Evolutionary conservation across 441 rosid genomes (phyloP).

Genomic region (Pelargonium citronellum): DNA sequence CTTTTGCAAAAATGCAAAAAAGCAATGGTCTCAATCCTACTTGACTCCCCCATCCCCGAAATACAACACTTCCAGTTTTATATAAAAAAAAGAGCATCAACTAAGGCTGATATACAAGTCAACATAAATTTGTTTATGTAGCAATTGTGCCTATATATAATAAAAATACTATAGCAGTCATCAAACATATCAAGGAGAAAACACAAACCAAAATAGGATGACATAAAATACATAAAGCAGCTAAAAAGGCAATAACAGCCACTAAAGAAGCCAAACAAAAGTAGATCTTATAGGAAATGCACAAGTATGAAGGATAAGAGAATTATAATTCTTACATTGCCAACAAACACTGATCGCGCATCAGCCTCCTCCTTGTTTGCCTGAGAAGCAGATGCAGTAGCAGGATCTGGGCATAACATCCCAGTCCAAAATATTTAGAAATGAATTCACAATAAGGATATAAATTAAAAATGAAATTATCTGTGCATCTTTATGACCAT

Average conservation of each 20-base stretch:
- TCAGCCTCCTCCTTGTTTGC: conserved; percentile 6
- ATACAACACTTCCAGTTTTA: background rate
- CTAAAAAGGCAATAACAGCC: background rate
- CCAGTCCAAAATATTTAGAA: no score
- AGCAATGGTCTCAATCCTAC: background rate
- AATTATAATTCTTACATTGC: background rate
- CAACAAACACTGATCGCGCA: background rate
- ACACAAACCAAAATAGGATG: background rate
- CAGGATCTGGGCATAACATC: background rate
- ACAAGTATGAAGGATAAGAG: background rate
- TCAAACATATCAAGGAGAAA: background rate
- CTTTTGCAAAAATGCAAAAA: background rate
- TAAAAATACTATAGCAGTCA: background rate
- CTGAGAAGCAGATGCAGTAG: background rate
- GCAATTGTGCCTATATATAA: no score
- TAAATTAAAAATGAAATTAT: no score
- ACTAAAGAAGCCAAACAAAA: background rate
- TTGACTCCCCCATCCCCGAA: background rate
- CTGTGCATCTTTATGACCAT: no score
- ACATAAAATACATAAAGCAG: background rate
- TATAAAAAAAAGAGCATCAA: background rate
- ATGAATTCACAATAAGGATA: no score
- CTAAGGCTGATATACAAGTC: background rate
- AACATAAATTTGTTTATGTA: background rate
- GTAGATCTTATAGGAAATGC: background rate